Conservation (phyloP, 305 asterid species). For the Caryopteris hybrid region DNA sequence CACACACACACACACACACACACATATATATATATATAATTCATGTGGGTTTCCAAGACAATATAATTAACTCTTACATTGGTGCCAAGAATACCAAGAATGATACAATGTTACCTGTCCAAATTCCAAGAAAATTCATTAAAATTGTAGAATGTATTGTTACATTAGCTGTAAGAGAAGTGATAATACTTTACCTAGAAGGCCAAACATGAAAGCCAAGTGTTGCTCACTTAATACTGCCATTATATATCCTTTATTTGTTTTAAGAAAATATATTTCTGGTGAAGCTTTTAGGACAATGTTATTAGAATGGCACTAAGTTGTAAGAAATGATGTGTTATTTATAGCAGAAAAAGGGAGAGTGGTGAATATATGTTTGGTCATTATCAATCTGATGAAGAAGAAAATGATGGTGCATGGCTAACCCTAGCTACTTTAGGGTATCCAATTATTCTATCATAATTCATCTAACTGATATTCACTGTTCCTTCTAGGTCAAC, state of each 20-base stretch:
- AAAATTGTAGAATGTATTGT: too few relatives aligned
- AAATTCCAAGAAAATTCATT: constrained; percentile 1
- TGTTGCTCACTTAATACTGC: constrained; percentile 27
- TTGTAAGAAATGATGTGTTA: background rate
- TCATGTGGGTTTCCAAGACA: background rate
- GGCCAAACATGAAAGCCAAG: constrained; percentile 48
- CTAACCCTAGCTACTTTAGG: constrained; percentile 22
- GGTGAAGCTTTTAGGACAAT: background rate
- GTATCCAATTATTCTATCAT: background rate
- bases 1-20: background rate
- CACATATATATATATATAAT: background rate
- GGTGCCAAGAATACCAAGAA: constrained; percentile 70
- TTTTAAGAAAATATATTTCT: background rate
- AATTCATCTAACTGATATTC: constrained; percentile 1
- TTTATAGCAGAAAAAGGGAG: constrained; percentile 16
- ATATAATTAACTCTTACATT: constrained; percentile 29
- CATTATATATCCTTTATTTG: constrained; percentile 5
- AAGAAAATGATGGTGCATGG: constrained; percentile 16
- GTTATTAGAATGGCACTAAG: too few relatives aligned
- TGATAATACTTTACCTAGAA: constrained; percentile 31
- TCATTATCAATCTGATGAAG: background rate
- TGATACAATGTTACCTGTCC: constrained; percentile 52
- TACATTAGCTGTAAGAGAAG: too few relatives aligned
- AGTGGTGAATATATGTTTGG: constrained; percentile 2
- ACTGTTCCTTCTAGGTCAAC: constrained; percentile 6